Evolutionary conservation across 2,329 filamentous ascomycete genomes (phyloP).

Genomic region (Scolecobasidium constrictum): DNA sequence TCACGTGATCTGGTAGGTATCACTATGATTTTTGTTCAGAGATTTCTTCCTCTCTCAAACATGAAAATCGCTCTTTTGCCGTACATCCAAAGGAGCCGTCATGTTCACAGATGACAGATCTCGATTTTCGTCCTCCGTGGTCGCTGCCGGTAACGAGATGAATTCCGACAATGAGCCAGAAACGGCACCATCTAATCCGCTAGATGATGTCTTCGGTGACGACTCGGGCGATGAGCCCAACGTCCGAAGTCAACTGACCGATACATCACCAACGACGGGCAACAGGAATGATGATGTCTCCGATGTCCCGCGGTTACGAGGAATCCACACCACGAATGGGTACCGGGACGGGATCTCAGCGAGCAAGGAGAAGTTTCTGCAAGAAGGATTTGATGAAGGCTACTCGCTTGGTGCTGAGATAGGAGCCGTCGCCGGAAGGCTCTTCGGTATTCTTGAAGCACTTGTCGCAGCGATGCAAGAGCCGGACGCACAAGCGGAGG

Average conservation of each 20-base stretch:
- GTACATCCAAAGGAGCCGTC: background rate
- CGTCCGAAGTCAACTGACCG: background rate
- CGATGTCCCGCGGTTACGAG: conserved; percentile 66
- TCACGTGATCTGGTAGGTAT: too few relatives aligned
- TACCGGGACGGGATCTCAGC: conserved; percentile 78
- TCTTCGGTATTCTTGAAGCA: conserved; percentile 70
- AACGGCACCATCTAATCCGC: background rate
- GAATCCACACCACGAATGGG: conserved; percentile 70
- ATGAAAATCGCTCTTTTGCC: background rate
- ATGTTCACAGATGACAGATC: conserved; percentile 2
- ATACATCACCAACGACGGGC: background rate
- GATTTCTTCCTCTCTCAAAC: too few relatives aligned
- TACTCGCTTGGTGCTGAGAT: conserved; percentile 75
- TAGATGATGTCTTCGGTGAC: background rate
- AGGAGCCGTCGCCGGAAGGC: conserved; percentile 60
- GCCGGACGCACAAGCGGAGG: conserved; percentile 12
- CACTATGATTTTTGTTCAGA: too few relatives aligned
- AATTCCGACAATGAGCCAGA: too few relatives aligned
- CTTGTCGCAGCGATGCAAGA: conserved; percentile 41
- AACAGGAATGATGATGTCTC: conserved; percentile 31
- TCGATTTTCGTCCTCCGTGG: background rate
- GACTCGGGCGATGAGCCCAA: background rate
- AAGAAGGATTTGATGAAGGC: conserved; percentile 84
- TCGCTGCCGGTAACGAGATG: too few relatives aligned
- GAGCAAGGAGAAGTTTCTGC: conserved; percentile 67